These are phyloP conservation scores for Paramecium biaurelia DNA, from an alignment of 73 alveolate genomes.

Conservation along the genomic window DNA sequence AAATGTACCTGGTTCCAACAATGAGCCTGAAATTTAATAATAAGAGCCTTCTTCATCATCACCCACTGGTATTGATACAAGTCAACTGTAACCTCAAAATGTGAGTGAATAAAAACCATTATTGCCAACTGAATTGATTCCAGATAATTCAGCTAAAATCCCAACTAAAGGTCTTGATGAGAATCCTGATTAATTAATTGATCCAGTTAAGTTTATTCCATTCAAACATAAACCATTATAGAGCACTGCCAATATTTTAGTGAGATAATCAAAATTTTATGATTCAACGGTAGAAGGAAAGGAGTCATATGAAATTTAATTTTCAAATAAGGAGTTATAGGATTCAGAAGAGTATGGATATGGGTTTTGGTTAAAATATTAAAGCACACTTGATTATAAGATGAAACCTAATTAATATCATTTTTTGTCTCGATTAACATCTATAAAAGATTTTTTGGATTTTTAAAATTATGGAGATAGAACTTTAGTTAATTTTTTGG, in stretches of 20 bases:
- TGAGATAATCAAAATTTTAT: slow-evolving; percentile 1
- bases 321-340: background rate
- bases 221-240: background rate
- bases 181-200: slow-evolving; percentile 16
- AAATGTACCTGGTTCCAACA: background rate
- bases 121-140: background rate
- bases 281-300: background rate
- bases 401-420: background rate
- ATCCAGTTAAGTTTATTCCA: slow-evolving; percentile 23
- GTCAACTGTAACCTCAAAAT: background rate
- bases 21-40: background rate
- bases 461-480: slow-evolving; percentile 41
- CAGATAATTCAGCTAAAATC: background rate
- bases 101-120: background rate
- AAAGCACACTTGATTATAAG: background rate
- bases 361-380: slow-evolving; percentile 31
- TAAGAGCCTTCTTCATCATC: background rate
- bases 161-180: background rate
- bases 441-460: background rate
- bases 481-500: background rate
- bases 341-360: slow-evolving; percentile 50
- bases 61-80: background rate
- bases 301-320: background rate
- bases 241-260: background rate
- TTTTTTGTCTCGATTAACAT: background rate